phyloP scores from a whole-genome alignment of 805 yeast genomes.

The Schwanniomyces yamadae region DNA sequence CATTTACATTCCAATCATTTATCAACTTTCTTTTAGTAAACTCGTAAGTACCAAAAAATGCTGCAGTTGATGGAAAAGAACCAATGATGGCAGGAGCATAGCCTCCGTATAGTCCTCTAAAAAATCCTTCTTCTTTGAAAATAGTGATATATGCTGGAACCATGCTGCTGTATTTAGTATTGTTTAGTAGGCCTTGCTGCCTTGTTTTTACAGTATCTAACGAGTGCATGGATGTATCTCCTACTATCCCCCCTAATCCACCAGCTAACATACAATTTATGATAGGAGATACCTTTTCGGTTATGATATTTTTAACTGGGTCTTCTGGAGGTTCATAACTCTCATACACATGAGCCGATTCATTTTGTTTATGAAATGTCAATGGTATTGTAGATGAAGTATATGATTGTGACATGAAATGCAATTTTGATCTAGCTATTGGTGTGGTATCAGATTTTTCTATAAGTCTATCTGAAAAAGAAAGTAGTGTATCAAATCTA shows the following conservation, averaged over 20 bases:
- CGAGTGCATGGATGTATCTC: slow-evolving; percentile 93
- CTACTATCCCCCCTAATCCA: slow-evolving; percentile 91
- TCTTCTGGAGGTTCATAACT: slow-evolving; percentile 1
- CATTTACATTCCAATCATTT: slow-evolving; percentile 62
- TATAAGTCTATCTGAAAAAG: no score
- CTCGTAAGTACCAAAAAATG: slow-evolving; percentile 93
- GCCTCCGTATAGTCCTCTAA: slow-evolving; percentile 87
- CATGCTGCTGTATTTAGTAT: slow-evolving; percentile 69
- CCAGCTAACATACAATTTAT: slow-evolving; percentile 78
- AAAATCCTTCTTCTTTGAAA: slow-evolving; percentile 78
- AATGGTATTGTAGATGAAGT: slow-evolving; percentile 38
- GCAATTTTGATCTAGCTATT: no score
- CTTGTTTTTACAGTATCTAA: slow-evolving; percentile 95
- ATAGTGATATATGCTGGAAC: slow-evolving; percentile 73
- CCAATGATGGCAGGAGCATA: slow-evolving; percentile 91
- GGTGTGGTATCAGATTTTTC: no score
- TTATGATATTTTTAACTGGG: slow-evolving; percentile 4
- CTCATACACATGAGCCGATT: slow-evolving; percentile 10
- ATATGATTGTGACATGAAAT: slow-evolving; percentile 22
- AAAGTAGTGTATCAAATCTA: no score
- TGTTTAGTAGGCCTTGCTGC: slow-evolving; percentile 88
- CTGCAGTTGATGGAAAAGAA: slow-evolving; percentile 88
- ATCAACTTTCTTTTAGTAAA: slow-evolving; percentile 70
- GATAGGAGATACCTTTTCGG: slow-evolving; percentile 39
- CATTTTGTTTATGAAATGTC: slow-evolving; percentile 28